Percentiles rank a stretch among this genome's conserved stretches.
Evolutionary conservation across 768 basidiomycete species (phyloP).

Genomic region (Russula earlei): DNA sequence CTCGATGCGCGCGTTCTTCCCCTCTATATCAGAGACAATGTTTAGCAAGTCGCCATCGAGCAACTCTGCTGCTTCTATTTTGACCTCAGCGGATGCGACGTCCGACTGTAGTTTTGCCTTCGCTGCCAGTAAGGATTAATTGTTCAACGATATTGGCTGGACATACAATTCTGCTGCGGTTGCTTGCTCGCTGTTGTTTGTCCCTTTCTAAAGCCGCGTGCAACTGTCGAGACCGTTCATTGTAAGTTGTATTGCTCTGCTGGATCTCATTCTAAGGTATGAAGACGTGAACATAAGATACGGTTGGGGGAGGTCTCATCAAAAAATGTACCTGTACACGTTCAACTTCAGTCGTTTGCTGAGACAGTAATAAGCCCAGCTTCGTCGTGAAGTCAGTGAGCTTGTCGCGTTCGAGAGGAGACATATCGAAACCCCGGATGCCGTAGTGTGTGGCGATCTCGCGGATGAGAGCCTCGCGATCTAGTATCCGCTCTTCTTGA

Average conservation of each 20-base stretch:
- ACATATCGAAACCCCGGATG: slow-evolving; percentile 65
- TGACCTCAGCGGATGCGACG: slow-evolving; percentile 43
- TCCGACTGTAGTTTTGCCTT: slow-evolving; percentile 32
- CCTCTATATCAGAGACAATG: slow-evolving; percentile 55
- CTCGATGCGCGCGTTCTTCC: slow-evolving; percentile 51
- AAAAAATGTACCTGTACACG: slow-evolving; percentile 46
- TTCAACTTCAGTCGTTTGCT: slow-evolving; percentile 55
- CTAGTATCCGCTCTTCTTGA: slow-evolving; percentile 57
- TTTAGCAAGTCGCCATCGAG: slow-evolving; percentile 45
- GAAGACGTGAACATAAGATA: background rate
- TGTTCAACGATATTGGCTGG: background rate
- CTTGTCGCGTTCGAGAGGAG: slow-evolving; percentile 61
- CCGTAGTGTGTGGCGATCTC: slow-evolving; percentile 57
- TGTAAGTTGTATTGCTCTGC: slow-evolving; percentile 55
- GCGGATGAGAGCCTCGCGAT: slow-evolving; percentile 66
- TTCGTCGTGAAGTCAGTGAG: slow-evolving; percentile 63
- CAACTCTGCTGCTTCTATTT: slow-evolving; percentile 46
- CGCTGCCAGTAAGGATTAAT: background rate
- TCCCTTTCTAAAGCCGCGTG: slow-evolving; percentile 44
- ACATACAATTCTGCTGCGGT: slow-evolving; percentile 53
- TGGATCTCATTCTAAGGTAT: slow-evolving; percentile 41
- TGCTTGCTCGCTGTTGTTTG: slow-evolving; percentile 42
- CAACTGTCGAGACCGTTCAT: slow-evolving; percentile 45
- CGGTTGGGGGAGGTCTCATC: background rate
- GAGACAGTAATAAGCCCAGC: slow-evolving; percentile 52